Percentiles rank a stretch among this genome's conserved stretches.
Conservation (phyloP, 495 filamentous ascomycete genomes). For the Lasiosphaeris hirsuta region DNA sequence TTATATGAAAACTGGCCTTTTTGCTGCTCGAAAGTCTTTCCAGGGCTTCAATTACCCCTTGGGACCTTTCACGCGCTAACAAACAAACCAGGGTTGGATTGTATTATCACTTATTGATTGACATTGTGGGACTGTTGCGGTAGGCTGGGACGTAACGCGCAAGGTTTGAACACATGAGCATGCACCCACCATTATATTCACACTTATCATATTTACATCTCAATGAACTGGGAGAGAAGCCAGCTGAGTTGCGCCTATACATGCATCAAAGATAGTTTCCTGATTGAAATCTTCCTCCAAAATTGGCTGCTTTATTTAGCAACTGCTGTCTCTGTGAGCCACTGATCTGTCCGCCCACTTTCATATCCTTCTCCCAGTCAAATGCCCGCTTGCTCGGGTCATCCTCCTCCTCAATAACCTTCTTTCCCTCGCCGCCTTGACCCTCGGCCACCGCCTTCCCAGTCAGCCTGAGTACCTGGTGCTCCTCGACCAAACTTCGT, state of each 20-base stretch:
- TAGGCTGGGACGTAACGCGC: too few species aligned
- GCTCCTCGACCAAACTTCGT: slow-evolving; percentile 61
- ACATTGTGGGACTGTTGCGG: too few species aligned
- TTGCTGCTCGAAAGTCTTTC: too few species aligned
- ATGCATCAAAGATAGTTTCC: slow-evolving; percentile 65
- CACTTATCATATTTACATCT: too few species aligned
- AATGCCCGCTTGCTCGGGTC: slow-evolving; percentile 87
- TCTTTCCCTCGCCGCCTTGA: slow-evolving; percentile 49
- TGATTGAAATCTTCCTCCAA: slow-evolving; percentile 75
- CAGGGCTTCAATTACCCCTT: too few species aligned
- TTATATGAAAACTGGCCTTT: too few species aligned
- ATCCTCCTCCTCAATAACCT: slow-evolving; percentile 70
- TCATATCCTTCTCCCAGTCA: slow-evolving; percentile 94
- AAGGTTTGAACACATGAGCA: too few species aligned
- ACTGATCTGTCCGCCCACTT: slow-evolving; percentile 67
- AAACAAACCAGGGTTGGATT: too few species aligned
- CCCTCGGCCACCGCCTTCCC: slow-evolving; percentile 3
- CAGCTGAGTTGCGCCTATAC: not conserved
- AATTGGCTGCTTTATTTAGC: slow-evolving; percentile 75
- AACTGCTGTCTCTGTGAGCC: slow-evolving; percentile 72
- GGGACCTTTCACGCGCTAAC: too few species aligned
- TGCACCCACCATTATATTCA: too few species aligned
- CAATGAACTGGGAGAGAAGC: not conserved
- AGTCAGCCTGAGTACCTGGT: slow-evolving; percentile 35
- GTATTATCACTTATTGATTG: too few species aligned